Percentiles rank a stretch among this genome's conserved stretches.
Conservation (phyloP, 768 basidiomycete genomes). For the Suillus subalutaceus region DNA sequence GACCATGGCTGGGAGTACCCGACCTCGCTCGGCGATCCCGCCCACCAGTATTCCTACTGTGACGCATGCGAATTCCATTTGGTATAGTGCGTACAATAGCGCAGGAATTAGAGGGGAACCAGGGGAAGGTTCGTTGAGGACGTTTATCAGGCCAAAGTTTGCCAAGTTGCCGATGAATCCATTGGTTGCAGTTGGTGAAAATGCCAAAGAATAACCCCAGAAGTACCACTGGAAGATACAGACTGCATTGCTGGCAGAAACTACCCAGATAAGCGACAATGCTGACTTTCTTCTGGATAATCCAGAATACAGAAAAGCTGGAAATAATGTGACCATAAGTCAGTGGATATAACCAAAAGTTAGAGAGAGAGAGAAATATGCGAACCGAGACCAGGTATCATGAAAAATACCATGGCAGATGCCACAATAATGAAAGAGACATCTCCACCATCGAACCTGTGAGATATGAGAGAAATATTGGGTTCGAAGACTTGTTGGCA, state of each 20-base stretch:
- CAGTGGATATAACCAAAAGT: slow-evolving; percentile 8
- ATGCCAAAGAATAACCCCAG: slow-evolving; percentile 85
- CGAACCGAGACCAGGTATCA: slow-evolving; percentile 75
- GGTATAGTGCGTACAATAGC: slow-evolving; percentile 83
- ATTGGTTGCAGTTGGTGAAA: slow-evolving; percentile 75
- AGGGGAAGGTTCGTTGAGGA: slow-evolving; percentile 70
- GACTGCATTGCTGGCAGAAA: slow-evolving; percentile 72
- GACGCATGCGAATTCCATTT: slow-evolving; percentile 85
- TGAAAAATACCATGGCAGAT: slow-evolving; percentile 75
- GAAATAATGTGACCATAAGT: slow-evolving; percentile 10
- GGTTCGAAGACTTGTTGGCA: slow-evolving; percentile 8
- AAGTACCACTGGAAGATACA: slow-evolving; percentile 82
- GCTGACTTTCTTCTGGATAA: slow-evolving; percentile 73
- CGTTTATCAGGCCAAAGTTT: slow-evolving; percentile 75
- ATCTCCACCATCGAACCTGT: slow-evolving; percentile 72
- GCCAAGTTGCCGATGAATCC: slow-evolving; percentile 81
- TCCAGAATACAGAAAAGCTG: slow-evolving; percentile 77
- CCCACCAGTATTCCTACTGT: slow-evolving; percentile 78
- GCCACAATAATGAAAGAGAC: slow-evolving; percentile 69
- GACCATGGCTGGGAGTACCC: slow-evolving; percentile 79
- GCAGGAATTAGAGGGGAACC: slow-evolving; percentile 83
- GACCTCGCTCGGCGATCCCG: slow-evolving; percentile 84
- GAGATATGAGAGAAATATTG: slow-evolving; percentile 13
- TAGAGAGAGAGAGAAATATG: background rate
- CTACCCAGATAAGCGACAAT: slow-evolving; percentile 73